Conservation (phyloP, 768 basidiomycete genomes). For the Boletus huronensis region DNA sequence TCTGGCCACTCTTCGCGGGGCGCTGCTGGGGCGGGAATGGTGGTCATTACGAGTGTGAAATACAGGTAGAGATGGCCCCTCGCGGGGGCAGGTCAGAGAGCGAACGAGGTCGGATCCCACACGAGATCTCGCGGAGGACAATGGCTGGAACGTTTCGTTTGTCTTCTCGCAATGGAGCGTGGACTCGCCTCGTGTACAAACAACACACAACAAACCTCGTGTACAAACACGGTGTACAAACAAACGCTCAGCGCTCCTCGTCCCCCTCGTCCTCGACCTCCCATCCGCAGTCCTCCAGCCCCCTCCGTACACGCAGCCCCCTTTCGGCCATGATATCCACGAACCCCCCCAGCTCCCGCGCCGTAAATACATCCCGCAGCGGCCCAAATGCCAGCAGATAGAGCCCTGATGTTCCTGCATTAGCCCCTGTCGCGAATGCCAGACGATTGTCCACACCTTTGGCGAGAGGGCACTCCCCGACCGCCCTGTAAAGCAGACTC, state of each 20-base stretch:
- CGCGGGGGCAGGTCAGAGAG: constrained; percentile 18
- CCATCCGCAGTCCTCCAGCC: constrained; percentile 47
- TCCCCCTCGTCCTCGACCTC: constrained; percentile 22
- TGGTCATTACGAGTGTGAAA: constrained; percentile 43
- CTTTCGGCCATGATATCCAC: constrained; percentile 77
- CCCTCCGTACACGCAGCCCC: constrained; percentile 59
- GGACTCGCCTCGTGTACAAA: too few species aligned
- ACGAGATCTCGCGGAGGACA: background rate
- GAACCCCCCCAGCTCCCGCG: constrained; percentile 55
- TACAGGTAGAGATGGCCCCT: constrained; percentile 21
- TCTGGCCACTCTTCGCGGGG: constrained; percentile 81
- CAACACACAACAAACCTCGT: constrained; percentile 16
- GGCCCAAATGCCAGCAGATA: constrained; percentile 77
- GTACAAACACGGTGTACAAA: constrained; percentile 19
- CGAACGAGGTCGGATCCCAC: background rate
- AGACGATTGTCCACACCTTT: constrained; percentile 49
- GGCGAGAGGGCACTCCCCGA: constrained; percentile 68
- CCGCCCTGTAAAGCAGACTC: constrained; percentile 67
- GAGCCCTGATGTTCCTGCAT: constrained; percentile 45
- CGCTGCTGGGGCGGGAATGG: constrained; percentile 57
- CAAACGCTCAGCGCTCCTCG: constrained; percentile 19
- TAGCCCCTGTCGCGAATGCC: constrained; percentile 1
- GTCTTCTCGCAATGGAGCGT: too few species aligned
- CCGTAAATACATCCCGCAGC: constrained; percentile 58
- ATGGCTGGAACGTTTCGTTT: too few species aligned